These are phyloP conservation scores for Pythium aristosporum DNA, from an alignment of 352 stramenopile species.

Conservation along the genomic window DNA sequence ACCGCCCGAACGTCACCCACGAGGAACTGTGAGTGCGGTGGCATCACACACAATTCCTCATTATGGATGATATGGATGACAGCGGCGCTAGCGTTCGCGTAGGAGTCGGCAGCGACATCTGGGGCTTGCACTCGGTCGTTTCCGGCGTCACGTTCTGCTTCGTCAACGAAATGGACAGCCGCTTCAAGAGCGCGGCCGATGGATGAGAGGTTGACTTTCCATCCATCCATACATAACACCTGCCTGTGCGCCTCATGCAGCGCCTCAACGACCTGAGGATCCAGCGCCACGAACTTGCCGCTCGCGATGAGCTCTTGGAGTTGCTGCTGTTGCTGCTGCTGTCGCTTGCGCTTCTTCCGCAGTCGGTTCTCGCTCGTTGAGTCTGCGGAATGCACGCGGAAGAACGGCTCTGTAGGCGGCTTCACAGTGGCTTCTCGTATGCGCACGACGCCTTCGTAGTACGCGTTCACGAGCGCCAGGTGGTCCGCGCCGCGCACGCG, in stretches of 20 bases:
- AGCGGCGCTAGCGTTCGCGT: conserved; percentile 15
- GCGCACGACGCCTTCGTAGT: conserved; percentile 41
- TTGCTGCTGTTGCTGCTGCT: conserved; percentile 30
- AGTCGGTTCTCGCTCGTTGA: neutral
- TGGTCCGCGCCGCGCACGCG: conserved; percentile 39
- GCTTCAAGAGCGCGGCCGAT: neutral
- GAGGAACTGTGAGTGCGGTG: conserved; percentile 24
- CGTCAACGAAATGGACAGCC: neutral
- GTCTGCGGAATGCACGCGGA: neutral
- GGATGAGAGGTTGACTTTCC: neutral
- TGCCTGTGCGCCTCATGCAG: conserved; percentile 28
- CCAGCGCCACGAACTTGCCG: conserved; percentile 58
- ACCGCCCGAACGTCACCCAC: conserved; percentile 21
- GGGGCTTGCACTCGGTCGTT: neutral
- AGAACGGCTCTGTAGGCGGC: conserved; percentile 31
- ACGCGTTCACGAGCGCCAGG: conserved; percentile 43
- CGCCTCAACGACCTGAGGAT: conserved; percentile 15
- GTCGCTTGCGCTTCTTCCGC: conserved; percentile 41
- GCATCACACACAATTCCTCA: conserved; percentile 25
- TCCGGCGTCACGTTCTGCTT: neutral
- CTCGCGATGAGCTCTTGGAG: conserved; percentile 37
- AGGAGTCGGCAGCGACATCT: neutral
- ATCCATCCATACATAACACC: neutral
- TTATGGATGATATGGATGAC: neutral
- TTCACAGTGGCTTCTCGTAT: conserved; percentile 37